A percentile compares a stretch with the other conserved stretches of the same genome.
These are phyloP conservation scores for Eucalyptus tenuipes DNA, from an alignment of 345 rosid genomes.

Conservation along the genomic window DNA sequence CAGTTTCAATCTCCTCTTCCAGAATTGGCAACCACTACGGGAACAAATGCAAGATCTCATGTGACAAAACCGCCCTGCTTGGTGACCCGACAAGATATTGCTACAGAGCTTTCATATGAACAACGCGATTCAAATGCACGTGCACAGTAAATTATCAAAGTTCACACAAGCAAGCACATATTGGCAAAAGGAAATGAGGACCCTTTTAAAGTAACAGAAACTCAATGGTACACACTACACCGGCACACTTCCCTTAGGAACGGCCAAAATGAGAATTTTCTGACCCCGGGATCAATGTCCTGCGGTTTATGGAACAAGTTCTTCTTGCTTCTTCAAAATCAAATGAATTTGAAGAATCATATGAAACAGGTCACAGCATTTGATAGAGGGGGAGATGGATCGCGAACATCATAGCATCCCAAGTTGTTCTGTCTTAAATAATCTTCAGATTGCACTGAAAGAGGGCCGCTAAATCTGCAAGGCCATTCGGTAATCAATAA, in stretches of 20 bases:
- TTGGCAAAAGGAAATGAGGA: background rate
- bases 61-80: background rate
- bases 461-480: background rate
- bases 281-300: background rate
- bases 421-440: background rate
- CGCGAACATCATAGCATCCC: background rate
- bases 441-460: background rate
- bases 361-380: slow-evolving; percentile 1
- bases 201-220: background rate
- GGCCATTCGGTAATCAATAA: slow-evolving; percentile 23
- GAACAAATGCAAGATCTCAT: background rate
- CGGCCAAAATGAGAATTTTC: background rate
- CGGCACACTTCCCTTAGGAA: background rate
- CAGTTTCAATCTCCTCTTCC: background rate
- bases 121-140: background rate
- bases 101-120: background rate
- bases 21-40: background rate
- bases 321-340: slow-evolving; percentile 24
- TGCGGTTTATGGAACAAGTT: background rate
- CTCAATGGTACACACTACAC: background rate
- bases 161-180: background rate
- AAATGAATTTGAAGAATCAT: slow-evolving; percentile 37
- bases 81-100: background rate
- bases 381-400: background rate
- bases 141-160: background rate